Conservation (phyloP, 2,329 filamentous ascomycete species). For the Xylariaceae sp. region DNA sequence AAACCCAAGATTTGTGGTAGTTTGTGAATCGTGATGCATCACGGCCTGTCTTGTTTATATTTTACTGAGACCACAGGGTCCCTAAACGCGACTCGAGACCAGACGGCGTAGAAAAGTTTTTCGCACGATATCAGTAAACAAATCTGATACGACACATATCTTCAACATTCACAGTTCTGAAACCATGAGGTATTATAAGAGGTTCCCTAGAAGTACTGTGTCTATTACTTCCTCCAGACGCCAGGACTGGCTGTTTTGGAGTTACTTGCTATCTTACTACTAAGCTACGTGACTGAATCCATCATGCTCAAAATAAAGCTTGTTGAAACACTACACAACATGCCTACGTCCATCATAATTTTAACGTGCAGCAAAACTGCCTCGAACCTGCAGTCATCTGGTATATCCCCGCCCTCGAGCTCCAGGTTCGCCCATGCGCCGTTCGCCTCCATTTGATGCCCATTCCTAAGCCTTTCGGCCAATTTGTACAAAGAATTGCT, state of each 20-base stretch:
- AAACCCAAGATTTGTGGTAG: background rate
- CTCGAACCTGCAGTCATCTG: slow-evolving; percentile 28
- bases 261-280: too few relatives aligned
- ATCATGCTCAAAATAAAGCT: slow-evolving; percentile 7
- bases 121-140: too few relatives aligned
- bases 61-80: too few relatives aligned
- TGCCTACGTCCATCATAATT: slow-evolving; percentile 22
- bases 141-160: too few relatives aligned
- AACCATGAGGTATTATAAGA: too few relatives aligned
- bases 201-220: too few relatives aligned
- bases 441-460: slow-evolving; percentile 23
- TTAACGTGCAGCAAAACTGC: slow-evolving; percentile 23
- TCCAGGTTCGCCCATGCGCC: slow-evolving; percentile 29
- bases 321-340: slow-evolving; percentile 3
- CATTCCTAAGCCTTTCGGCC: slow-evolving; percentile 25
- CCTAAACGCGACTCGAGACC: too few relatives aligned
- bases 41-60: background rate
- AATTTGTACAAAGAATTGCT: slow-evolving; percentile 33
- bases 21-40: background rate
- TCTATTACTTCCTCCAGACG: too few relatives aligned
- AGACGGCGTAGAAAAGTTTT: too few relatives aligned
- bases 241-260: too few relatives aligned
- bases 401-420: slow-evolving; percentile 29
- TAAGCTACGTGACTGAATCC: background rate
- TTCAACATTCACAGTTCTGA: too few relatives aligned